A percentile compares a stretch with the other conserved stretches of the same genome.
phyloP scores from a whole-genome alignment of 2,329 filamentous ascomycete species.

The Clonostachys rosea region DNA sequence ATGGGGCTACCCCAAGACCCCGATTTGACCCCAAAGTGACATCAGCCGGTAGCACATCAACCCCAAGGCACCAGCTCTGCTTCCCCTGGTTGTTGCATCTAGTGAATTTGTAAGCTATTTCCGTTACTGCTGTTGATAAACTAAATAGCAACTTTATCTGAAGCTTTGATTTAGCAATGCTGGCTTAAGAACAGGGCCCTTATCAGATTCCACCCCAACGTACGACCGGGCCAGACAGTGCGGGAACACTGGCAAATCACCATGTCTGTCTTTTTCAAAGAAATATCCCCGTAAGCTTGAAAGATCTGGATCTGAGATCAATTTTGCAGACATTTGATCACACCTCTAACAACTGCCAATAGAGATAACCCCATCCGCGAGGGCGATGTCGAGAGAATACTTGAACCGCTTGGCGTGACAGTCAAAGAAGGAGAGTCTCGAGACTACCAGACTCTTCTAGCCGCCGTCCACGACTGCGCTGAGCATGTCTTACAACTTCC shows the following conservation, averaged over 20 bases:
- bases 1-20: too few relatives aligned
- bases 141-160: too few relatives aligned
- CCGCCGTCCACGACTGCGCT: slow-evolving; percentile 46
- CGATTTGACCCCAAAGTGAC: too few relatives aligned
- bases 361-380: slow-evolving; percentile 32
- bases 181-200: too few relatives aligned
- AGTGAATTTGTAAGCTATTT: too few relatives aligned
- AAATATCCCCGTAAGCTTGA: slow-evolving; percentile 22
- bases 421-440: slow-evolving; percentile 26
- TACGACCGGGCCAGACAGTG: not conserved
- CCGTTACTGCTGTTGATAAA: too few relatives aligned
- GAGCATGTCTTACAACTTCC: slow-evolving; percentile 34
- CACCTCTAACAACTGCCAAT: not conserved
- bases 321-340: too few relatives aligned
- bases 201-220: not conserved
- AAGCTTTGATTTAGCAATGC: too few relatives aligned
- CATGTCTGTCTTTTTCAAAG: slow-evolving; percentile 33
- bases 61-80: too few relatives aligned
- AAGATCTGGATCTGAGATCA: not conserved
- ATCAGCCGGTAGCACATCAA: too few relatives aligned
- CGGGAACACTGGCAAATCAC: not conserved
- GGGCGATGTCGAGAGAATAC: slow-evolving; percentile 28
- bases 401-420: slow-evolving; percentile 26
- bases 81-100: too few relatives aligned
- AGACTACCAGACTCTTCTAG: slow-evolving; percentile 42